These are phyloP conservation scores for Austroboletus festivus DNA, from an alignment of 768 basidiomycete species.

Conservation along the genomic window DNA sequence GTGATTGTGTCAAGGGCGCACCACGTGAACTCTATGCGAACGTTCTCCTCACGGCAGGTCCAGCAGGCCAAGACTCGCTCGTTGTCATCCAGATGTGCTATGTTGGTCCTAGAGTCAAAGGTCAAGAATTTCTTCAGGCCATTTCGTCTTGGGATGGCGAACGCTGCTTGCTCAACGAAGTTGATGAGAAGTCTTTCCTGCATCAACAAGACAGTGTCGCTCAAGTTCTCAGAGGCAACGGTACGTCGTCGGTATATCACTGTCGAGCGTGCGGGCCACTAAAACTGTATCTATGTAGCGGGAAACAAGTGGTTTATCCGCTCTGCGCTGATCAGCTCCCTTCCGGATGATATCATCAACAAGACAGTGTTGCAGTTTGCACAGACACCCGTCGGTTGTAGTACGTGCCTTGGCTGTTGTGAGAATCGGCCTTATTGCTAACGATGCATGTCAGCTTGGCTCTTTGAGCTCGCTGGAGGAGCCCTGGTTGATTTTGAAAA, in stretches of 20 bases:
- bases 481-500: constrained; percentile 71
- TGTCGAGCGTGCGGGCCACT: background rate
- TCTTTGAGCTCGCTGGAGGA: constrained; percentile 88
- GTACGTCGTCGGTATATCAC: constrained; percentile 39
- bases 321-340: constrained; percentile 74
- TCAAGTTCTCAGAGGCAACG: constrained; percentile 82
- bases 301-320: constrained; percentile 92
- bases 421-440: background rate
- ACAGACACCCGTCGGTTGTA: constrained; percentile 85
- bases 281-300: constrained; percentile 38
- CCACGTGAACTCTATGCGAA: constrained; percentile 89
- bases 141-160: constrained; percentile 90
- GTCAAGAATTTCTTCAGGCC: constrained; percentile 74
- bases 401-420: constrained; percentile 45
- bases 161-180: constrained; percentile 81
- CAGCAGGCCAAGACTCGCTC: constrained; percentile 77
- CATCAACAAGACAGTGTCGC: constrained; percentile 91
- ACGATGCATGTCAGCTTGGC: constrained; percentile 59
- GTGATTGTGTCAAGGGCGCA: constrained; percentile 88
- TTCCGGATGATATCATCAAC: constrained; percentile 85
- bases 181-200: constrained; percentile 84
- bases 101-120: constrained; percentile 69
- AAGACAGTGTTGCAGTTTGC: constrained; percentile 80
- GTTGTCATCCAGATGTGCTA: constrained; percentile 93
- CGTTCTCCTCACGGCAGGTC: constrained; percentile 86